phyloP scores from a whole-genome alignment of 768 basidiomycete genomes.

The Suillus subluteus region DNA sequence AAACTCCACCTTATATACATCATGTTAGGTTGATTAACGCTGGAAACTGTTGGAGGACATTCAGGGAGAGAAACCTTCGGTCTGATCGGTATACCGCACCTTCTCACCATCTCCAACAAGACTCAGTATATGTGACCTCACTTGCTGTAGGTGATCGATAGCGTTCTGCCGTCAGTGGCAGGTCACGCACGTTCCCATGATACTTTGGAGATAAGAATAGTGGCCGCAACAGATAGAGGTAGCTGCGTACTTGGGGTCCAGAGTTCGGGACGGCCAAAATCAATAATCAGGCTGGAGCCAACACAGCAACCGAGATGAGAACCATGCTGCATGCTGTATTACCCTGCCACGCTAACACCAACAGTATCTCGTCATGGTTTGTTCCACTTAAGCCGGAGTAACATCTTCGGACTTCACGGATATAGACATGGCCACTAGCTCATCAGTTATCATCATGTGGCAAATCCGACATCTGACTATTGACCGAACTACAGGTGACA shows the following conservation, averaged over 20 bases:
- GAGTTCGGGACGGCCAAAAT: not conserved
- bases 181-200: not conserved
- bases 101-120: not conserved
- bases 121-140: not conserved
- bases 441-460: not conserved
- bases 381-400: not conserved
- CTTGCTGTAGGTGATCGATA: not conserved
- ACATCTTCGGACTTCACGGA: not conserved
- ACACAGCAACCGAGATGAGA: not conserved
- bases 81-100: not conserved
- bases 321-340: not conserved
- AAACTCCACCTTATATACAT: no score
- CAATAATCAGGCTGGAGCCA: no score
- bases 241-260: not conserved
- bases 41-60: not conserved
- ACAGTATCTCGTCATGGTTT: not conserved
- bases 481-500: conserved; percentile 7
- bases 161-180: not conserved
- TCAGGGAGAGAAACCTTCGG: not conserved
- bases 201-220: not conserved
- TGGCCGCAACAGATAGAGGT: not conserved
- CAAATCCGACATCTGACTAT: conserved; percentile 6
- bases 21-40: not conserved
- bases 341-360: not conserved
- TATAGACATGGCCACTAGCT: not conserved